Conservation (phyloP, 2,329 filamentous ascomycete species). For the Scedosporium aurantiacum region DNA sequence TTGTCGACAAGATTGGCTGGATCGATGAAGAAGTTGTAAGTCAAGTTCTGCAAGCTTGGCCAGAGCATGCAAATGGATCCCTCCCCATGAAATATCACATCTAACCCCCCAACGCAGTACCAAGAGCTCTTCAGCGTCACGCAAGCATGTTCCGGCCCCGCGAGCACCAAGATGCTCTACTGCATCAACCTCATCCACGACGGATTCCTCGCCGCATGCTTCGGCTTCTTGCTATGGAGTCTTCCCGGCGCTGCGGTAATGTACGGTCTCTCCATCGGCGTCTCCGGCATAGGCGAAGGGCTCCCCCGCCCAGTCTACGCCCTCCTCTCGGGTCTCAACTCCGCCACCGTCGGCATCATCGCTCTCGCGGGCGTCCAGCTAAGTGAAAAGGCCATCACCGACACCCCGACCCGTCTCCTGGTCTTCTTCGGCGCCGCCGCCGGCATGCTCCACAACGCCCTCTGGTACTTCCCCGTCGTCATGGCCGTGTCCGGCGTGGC, state of each 20-base stretch:
- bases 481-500: slow-evolving; percentile 43
- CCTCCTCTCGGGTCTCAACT: slow-evolving; percentile 59
- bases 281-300: slow-evolving; percentile 45
- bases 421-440: slow-evolving; percentile 54
- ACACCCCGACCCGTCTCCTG: slow-evolving; percentile 49
- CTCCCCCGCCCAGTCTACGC: slow-evolving; percentile 56
- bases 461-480: slow-evolving; percentile 65
- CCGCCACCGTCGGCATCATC: slow-evolving; percentile 61
- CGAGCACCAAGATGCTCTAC: slow-evolving; percentile 60
- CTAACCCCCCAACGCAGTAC: slow-evolving; percentile 32
- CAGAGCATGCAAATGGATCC: not conserved
- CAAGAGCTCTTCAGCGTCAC: slow-evolving; percentile 62
- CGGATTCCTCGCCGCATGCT: slow-evolving; percentile 44
- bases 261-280: slow-evolving; percentile 55
- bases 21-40: slow-evolving; percentile 56
- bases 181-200: slow-evolving; percentile 54
- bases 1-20: slow-evolving; percentile 51
- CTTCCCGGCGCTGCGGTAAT: slow-evolving; percentile 61
- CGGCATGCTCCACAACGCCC: slow-evolving; percentile 57
- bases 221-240: slow-evolving; percentile 55
- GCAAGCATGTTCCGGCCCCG: slow-evolving; percentile 58
- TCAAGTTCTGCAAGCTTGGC: not conserved
- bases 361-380: slow-evolving; percentile 59
- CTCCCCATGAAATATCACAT: not conserved
- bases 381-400: slow-evolving; percentile 55